phyloP scores from a whole-genome alignment of 1,284 basidiomycete genomes.

The Hymenochaete sp. region DNA sequence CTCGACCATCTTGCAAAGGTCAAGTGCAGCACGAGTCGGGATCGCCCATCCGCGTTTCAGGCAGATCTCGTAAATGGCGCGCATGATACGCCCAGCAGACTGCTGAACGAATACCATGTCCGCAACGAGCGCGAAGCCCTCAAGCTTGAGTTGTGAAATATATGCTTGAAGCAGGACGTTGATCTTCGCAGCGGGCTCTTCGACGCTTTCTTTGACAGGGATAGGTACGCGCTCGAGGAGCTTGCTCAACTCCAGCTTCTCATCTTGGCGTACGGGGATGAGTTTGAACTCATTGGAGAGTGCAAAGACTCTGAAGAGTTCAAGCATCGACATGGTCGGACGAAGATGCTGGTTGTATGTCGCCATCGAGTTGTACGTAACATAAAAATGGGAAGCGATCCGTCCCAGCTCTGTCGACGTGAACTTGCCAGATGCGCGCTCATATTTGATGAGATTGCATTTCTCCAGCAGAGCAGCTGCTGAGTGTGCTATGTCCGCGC shows the following conservation, averaged over 20 bases:
- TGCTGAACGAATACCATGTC: conserved; percentile 98
- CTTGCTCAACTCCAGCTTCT: conserved; percentile 90
- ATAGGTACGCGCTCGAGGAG: conserved; percentile 93
- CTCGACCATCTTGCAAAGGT: conserved; percentile 97
- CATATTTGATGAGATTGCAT: conserved; percentile 90
- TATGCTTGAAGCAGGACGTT: conserved; percentile 95
- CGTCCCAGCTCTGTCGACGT: conserved; percentile 87
- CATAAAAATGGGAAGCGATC: conserved; percentile 96
- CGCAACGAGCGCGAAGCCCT: conserved; percentile 91
- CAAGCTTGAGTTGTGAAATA: conserved; percentile 90
- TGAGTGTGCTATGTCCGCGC: conserved; percentile 89
- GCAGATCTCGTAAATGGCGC: conserved; percentile 98
- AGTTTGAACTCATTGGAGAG: conserved; percentile 97
- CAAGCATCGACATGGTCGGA: conserved; percentile 80
- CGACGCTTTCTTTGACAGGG: conserved; percentile 94
- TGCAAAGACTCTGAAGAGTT: conserved; percentile 94
- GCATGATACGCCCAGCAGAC: conserved; percentile 87
- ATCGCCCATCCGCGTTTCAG: conserved; percentile 97
- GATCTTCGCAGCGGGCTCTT: conserved; percentile 95
- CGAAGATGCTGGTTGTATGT: conserved; percentile 94
- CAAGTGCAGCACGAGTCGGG: conserved; percentile 84
- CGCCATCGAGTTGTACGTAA: conserved; percentile 93
- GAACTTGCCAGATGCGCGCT: conserved; percentile 83
- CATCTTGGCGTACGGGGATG: conserved; percentile 59
- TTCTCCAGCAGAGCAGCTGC: conserved; percentile 94